Evolutionary conservation across 2,329 filamentous ascomycete species (phyloP).

Genomic region (Colletotrichum salicis): DNA sequence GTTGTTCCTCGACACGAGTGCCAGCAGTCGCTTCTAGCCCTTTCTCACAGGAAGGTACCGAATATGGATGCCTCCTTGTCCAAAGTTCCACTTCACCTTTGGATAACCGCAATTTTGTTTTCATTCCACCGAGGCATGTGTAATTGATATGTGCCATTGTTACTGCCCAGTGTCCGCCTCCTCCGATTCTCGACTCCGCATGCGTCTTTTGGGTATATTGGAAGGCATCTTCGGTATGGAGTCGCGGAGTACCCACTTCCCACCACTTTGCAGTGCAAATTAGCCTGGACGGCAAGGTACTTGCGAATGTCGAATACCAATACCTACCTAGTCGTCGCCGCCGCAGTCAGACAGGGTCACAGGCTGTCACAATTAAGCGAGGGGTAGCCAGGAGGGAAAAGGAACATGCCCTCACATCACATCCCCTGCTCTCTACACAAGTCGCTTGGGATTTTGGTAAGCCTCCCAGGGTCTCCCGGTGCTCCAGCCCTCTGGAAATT

Average conservation of each 20-base stretch:
- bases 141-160: slow-evolving; percentile 4
- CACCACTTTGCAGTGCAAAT: slow-evolving; percentile 21
- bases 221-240: slow-evolving; percentile 8
- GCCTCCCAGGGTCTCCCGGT: slow-evolving; percentile 5
- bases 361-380: slow-evolving; percentile 30
- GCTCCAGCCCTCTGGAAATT: slow-evolving; percentile 17
- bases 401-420: slow-evolving; percentile 7
- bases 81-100: background rate
- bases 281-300: slow-evolving; percentile 9
- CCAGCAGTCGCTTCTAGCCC: background rate
- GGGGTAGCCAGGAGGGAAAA: slow-evolving; percentile 14
- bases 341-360: slow-evolving; percentile 18
- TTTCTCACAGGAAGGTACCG: background rate
- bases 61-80: background rate
- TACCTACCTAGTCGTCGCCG: slow-evolving; percentile 2
- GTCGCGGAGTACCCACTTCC: slow-evolving; percentile 7
- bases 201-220: background rate
- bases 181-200: slow-evolving; percentile 20
- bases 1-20: background rate
- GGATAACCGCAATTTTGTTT: background rate
- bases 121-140: background rate
- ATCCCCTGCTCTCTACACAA: background rate
- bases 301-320: too few relatives aligned
- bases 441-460: background rate
- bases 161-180: background rate